Conservation (phyloP, 805 yeast genomes). For the Candida stauntonica region DNA sequence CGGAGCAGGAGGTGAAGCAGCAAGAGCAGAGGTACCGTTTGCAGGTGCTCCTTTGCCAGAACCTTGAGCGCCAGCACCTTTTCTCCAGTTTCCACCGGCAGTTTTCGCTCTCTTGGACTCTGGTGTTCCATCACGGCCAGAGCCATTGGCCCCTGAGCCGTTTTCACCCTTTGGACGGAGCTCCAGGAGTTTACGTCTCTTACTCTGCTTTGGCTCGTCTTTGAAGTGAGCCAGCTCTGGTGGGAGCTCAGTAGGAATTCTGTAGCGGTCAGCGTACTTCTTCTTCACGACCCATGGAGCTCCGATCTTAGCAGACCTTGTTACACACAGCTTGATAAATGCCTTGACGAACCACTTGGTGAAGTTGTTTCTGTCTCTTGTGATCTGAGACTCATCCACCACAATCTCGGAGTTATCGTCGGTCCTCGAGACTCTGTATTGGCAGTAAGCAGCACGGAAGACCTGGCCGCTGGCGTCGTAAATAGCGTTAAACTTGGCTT, state of each 20-base stretch:
- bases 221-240: conserved; percentile 38
- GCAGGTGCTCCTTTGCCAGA: not conserved
- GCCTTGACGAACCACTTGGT: conserved; percentile 91
- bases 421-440: conserved; percentile 65
- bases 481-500: conserved; percentile 66
- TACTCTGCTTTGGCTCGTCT: conserved; percentile 21
- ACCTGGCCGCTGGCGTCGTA: conserved; percentile 32
- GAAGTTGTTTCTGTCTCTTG: conserved; percentile 80
- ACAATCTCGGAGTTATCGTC: conserved; percentile 54
- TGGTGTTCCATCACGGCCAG: conserved; percentile 7
- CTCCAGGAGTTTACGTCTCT: conserved; percentile 10
- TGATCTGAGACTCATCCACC: conserved; percentile 67
- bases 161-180: conserved; percentile 10
- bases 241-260: conserved; percentile 60
- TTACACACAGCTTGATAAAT: conserved; percentile 65
- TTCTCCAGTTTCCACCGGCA: conserved; percentile 3
- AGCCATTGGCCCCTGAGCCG: conserved; percentile 1
- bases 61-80: not conserved
- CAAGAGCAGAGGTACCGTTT: not conserved
- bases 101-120: conserved; percentile 7
- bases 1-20: conserved; percentile 14
- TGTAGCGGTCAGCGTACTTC: conserved; percentile 64
- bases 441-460: conserved; percentile 49
- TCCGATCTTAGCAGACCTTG: conserved; percentile 74
- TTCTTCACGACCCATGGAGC: conserved; percentile 95